phyloP scores from a whole-genome alignment of 495 filamentous ascomycete genomes.

The Cairneyella variabilis region DNA sequence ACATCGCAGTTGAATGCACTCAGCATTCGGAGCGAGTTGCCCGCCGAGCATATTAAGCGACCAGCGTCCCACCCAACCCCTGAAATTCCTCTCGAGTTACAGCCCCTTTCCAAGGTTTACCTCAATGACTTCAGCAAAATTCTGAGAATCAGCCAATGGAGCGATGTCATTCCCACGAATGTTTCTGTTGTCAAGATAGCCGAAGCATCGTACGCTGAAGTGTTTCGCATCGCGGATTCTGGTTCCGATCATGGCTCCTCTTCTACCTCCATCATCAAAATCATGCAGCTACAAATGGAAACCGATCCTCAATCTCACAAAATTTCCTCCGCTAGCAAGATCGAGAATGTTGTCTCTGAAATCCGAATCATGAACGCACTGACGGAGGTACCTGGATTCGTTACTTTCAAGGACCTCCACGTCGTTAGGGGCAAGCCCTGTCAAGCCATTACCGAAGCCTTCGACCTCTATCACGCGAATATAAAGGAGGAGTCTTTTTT shows the following conservation, averaged over 20 bases:
- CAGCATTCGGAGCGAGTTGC: no score
- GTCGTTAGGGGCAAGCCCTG: slow-evolving; percentile 69
- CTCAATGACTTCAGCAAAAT: background rate
- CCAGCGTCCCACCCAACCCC: no score
- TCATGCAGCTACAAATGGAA: slow-evolving; percentile 44
- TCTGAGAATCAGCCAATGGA: slow-evolving; percentile 33
- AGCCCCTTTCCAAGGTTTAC: slow-evolving; percentile 8
- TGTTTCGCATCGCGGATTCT: slow-evolving; percentile 52
- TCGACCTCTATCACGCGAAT: slow-evolving; percentile 23
- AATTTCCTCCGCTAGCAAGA: slow-evolving; percentile 30
- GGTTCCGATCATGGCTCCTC: no score
- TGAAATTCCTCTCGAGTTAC: no score
- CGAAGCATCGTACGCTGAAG: slow-evolving; percentile 65
- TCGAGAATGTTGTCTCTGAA: slow-evolving; percentile 59
- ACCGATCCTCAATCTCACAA: slow-evolving; percentile 24
- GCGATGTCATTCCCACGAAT: slow-evolving; percentile 23
- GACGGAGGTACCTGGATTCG: slow-evolving; percentile 80
- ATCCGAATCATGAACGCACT: slow-evolving; percentile 72
- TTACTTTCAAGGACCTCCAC: slow-evolving; percentile 77
- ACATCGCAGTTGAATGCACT: no score
- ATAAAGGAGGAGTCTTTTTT: slow-evolving; percentile 14
- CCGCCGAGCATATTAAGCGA: no score
- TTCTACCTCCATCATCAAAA: slow-evolving; percentile 52
- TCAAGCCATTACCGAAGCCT: slow-evolving; percentile 57
- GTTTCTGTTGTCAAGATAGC: slow-evolving; percentile 49